A percentile compares a stretch with the other conserved stretches of the same genome.
These are phyloP conservation scores for Xylaria curta DNA, from an alignment of 495 filamentous ascomycete genomes.

Conservation along the genomic window DNA sequence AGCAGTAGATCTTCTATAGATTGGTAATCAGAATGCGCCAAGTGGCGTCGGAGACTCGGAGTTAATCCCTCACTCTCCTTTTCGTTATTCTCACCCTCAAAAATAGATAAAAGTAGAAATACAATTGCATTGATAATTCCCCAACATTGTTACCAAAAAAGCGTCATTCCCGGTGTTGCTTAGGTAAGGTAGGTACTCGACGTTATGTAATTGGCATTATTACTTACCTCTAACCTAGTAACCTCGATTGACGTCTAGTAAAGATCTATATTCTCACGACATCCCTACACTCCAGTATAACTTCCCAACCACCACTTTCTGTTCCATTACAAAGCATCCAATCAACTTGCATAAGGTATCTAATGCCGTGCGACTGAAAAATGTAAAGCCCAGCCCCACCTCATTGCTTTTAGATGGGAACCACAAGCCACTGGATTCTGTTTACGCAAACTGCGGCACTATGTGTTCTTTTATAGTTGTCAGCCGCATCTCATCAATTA, in stretches of 20 bases:
- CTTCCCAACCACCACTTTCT: not conserved
- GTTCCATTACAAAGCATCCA: not conserved
- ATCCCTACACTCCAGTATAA: not conserved
- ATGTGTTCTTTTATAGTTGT: not conserved
- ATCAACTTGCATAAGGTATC: not conserved
- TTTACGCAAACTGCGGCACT: not conserved
- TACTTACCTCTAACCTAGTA: not conserved
- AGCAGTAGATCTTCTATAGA: not conserved
- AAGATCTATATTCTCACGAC: not conserved
- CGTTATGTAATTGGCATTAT: not conserved
- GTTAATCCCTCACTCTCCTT: no score
- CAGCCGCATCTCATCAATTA: not conserved
- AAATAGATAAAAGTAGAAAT: no score
- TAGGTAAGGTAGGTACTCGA: no score
- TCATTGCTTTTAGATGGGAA: not conserved
- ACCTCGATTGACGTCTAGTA: not conserved
- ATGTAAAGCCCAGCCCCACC: not conserved
- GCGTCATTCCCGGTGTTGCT: no score
- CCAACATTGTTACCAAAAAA: no score
- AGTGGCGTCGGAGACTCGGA: not conserved
- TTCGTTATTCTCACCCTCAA: no score
- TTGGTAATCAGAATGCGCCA: not conserved
- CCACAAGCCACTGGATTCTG: not conserved
- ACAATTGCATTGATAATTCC: no score
- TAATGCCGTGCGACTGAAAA: not conserved